Conservation (phyloP, 331 rosid genomes). For the Quercus tomentella region DNA sequence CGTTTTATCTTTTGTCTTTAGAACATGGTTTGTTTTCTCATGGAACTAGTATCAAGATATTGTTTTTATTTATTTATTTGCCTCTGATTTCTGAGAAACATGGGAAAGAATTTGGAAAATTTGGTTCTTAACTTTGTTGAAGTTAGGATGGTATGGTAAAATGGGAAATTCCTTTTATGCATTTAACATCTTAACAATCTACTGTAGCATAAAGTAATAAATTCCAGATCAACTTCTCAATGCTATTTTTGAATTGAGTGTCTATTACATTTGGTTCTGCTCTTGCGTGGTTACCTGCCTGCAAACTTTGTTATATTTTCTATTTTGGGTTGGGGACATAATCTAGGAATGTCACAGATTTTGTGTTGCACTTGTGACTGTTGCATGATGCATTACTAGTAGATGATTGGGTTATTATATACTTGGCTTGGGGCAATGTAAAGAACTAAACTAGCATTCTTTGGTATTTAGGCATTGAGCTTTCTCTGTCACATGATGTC, state of each 20-base stretch:
- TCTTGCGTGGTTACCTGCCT: not conserved
- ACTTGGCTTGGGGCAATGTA: too few species aligned
- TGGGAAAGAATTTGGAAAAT: not conserved
- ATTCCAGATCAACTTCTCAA: conserved; percentile 1
- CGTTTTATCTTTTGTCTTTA: not conserved
- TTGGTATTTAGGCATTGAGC: too few species aligned
- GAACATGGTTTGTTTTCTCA: not conserved
- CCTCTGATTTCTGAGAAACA: not conserved
- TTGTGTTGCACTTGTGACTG: too few species aligned
- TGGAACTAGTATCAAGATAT: too few species aligned
- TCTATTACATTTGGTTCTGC: not conserved
- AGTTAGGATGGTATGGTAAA: not conserved
- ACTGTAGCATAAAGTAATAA: not conserved
- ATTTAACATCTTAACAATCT: not conserved
- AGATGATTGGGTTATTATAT: too few species aligned
- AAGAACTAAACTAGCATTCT: too few species aligned
- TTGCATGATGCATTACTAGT: too few species aligned
- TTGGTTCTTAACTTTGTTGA: not conserved
- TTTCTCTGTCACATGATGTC: not conserved
- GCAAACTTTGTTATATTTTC: too few species aligned
- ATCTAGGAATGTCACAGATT: too few species aligned
- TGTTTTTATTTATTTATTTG: too few species aligned
- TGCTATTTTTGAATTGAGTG: not conserved
- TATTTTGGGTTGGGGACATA: too few species aligned
- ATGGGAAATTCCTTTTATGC: not conserved